These are phyloP conservation scores for Cantharellus cinnabarinus DNA, from an alignment of 768 basidiomycete species.

Conservation along the genomic window DNA sequence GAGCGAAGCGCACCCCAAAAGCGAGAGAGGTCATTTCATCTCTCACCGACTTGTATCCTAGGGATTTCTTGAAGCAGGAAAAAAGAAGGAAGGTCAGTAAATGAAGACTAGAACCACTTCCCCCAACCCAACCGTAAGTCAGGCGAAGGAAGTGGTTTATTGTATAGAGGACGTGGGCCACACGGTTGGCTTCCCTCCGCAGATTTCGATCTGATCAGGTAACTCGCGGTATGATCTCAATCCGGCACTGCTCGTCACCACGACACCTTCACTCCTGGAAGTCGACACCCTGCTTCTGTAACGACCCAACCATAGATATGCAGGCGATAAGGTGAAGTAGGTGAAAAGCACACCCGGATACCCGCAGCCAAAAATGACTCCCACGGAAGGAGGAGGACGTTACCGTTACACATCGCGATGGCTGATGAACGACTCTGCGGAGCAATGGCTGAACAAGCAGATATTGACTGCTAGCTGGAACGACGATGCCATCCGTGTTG, in stretches of 20 bases:
- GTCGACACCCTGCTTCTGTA: constrained; percentile 11
- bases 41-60: constrained; percentile 65
- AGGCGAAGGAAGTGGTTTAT: constrained; percentile 28
- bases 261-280: constrained; percentile 12
- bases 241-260: constrained; percentile 25
- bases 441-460: too few species aligned
- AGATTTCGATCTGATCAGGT: constrained; percentile 95
- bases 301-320: constrained; percentile 7
- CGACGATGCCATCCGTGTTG: too few species aligned
- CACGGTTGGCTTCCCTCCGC: constrained; percentile 69
- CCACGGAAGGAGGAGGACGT: constrained; percentile 30
- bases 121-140: constrained; percentile 14
- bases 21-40: background rate
- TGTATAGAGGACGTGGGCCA: constrained; percentile 18
- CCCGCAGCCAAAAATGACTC: constrained; percentile 63
- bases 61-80: constrained; percentile 28
- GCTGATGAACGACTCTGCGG: too few species aligned
- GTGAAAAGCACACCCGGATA: constrained; percentile 35
- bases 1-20: constrained; percentile 8
- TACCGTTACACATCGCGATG: constrained; percentile 31
- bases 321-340: constrained; percentile 9
- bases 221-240: constrained; percentile 95
- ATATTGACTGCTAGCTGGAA: too few species aligned
- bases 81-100: constrained; percentile 29
- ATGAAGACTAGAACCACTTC: constrained; percentile 14